Percentiles rank a stretch among this genome's conserved stretches.
Conservation (phyloP, 495 filamentous ascomycete species). For the Pyrenopolyporus hunteri region DNA sequence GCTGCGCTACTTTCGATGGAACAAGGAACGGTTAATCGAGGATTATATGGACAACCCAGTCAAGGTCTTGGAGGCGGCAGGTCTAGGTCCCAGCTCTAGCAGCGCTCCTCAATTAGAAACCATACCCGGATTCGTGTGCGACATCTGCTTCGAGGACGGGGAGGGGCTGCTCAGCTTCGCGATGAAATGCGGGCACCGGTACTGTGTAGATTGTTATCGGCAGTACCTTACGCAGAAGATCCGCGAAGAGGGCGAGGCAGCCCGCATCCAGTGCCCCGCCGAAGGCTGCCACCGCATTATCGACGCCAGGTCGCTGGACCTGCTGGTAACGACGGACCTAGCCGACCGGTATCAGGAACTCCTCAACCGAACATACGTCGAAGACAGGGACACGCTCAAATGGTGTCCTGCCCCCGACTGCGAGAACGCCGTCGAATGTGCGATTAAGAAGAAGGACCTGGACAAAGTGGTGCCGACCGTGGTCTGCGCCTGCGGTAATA, state of each 20-base stretch:
- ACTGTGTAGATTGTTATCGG: slow-evolving; percentile 89
- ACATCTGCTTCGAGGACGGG: slow-evolving; percentile 94
- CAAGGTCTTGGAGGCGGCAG: slow-evolving; percentile 81
- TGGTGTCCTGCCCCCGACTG: slow-evolving; percentile 99
- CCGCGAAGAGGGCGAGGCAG: slow-evolving; percentile 90
- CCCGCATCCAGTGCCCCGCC: slow-evolving; percentile 89
- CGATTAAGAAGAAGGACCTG: slow-evolving; percentile 82
- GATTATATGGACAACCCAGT: slow-evolving; percentile 88
- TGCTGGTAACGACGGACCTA: slow-evolving; percentile 78
- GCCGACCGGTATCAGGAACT: slow-evolving; percentile 81
- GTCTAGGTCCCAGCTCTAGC: slow-evolving; percentile 71
- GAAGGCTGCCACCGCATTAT: slow-evolving; percentile 89
- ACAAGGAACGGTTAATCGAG: slow-evolving; percentile 92
- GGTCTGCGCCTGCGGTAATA: slow-evolving; percentile 77
- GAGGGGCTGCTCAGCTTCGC: slow-evolving; percentile 83
- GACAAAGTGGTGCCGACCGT: slow-evolving; percentile 88
- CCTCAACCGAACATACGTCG: slow-evolving; percentile 92
- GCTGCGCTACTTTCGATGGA: slow-evolving; percentile 88
- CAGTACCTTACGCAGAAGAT: slow-evolving; percentile 94
- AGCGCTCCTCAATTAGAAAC: slow-evolving; percentile 68
- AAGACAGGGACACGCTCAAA: slow-evolving; percentile 91
- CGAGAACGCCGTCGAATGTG: slow-evolving; percentile 87
- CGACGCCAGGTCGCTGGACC: slow-evolving; percentile 82
- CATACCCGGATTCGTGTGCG: slow-evolving; percentile 81
- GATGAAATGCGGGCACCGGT: slow-evolving; percentile 95